Percentiles rank a stretch among this genome's conserved stretches.
Conservation (phyloP, 75 land plant species). For the Cupressus sempervirens region DNA sequence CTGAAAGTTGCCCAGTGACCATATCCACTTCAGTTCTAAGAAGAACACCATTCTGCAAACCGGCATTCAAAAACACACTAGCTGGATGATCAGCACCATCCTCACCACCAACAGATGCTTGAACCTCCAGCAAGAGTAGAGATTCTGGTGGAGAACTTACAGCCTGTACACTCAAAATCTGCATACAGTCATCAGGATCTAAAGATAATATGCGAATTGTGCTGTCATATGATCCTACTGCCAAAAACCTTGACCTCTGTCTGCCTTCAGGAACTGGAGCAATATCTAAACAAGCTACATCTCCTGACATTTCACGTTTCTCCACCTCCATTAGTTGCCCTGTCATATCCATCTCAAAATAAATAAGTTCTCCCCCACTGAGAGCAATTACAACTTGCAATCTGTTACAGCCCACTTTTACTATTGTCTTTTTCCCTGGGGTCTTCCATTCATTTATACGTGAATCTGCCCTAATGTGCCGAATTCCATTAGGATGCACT, state of each 20-base stretch:
- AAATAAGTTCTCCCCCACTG: conserved; percentile 95
- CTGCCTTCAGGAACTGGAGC: conserved; percentile 99
- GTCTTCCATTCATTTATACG: conserved; percentile 99
- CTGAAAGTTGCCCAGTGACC: conserved; percentile 98
- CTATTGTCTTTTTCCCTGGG: conserved; percentile 95
- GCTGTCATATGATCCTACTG: conserved; percentile 97
- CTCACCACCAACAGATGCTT: conserved; percentile 90
- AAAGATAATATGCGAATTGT: conserved; percentile 86
- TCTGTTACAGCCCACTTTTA: conserved; percentile 91
- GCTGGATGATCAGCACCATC: conserved; percentile 99
- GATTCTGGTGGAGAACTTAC: conserved; percentile 94
- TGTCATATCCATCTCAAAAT: conserved; percentile 92
- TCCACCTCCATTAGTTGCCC: conserved; percentile 99
- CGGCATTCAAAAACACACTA: conserved; percentile 95
- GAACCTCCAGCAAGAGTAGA: conserved; percentile 93
- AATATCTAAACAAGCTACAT: conserved; percentile 96
- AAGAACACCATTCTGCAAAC: conserved; percentile 88
- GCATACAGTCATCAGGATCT: conserved; percentile 99
- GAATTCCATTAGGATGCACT: conserved; percentile 96
- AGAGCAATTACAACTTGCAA: conserved; percentile 97
- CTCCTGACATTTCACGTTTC: conserved; percentile 94
- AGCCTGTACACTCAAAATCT: conserved; percentile 86
- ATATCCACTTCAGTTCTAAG: conserved; percentile 97
- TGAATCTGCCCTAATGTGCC: conserved; percentile 95
- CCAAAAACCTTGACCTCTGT: conserved; percentile 92